These are phyloP conservation scores for Singerocomus rubriflavus DNA, from an alignment of 1,284 basidiomycete species.

Conservation along the genomic window DNA sequence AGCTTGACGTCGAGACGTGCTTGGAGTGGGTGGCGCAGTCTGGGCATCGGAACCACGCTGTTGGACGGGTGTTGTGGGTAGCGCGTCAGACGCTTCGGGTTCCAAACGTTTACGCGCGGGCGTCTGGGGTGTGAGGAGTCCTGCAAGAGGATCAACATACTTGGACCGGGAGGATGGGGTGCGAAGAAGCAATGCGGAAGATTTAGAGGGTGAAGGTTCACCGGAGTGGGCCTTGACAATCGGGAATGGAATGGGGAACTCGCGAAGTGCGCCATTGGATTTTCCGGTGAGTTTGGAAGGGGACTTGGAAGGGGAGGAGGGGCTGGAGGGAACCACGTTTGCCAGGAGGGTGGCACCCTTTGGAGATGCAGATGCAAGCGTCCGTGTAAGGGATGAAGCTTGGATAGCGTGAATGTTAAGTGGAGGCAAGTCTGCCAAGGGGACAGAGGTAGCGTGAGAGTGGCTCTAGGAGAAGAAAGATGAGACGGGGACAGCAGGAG, in stretches of 20 bases:
- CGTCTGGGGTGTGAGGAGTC: slow-evolving; percentile 46
- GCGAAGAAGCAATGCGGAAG: slow-evolving; percentile 48
- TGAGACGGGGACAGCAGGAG: slow-evolving; percentile 1
- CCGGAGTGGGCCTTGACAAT: slow-evolving; percentile 37
- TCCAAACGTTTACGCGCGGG: slow-evolving; percentile 42
- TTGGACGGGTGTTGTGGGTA: slow-evolving; percentile 62
- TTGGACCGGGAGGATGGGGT: slow-evolving; percentile 48
- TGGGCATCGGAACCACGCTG: slow-evolving; percentile 52
- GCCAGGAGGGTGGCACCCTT: slow-evolving; percentile 47
- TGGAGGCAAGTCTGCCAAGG: slow-evolving; percentile 61
- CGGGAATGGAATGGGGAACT: slow-evolving; percentile 53
- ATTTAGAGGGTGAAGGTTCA: slow-evolving; percentile 37
- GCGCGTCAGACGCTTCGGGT: slow-evolving; percentile 33
- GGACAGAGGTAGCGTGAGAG: slow-evolving; percentile 42
- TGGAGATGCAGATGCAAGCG: slow-evolving; percentile 68
- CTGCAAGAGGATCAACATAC: slow-evolving; percentile 31
- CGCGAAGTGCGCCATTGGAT: slow-evolving; percentile 17
- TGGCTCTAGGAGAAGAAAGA: slow-evolving; percentile 46
- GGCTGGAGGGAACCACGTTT: slow-evolving; percentile 46
- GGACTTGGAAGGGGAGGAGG: slow-evolving; percentile 44
- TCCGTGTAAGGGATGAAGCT: slow-evolving; percentile 63
- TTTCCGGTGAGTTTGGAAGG: slow-evolving; percentile 39
- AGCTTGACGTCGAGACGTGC: slow-evolving; percentile 69
- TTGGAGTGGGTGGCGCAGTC: slow-evolving; percentile 64
- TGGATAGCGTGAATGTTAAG: slow-evolving; percentile 47